Conservation (phyloP, 2,329 filamentous ascomycete species). For the Aspergillus jensenii region DNA sequence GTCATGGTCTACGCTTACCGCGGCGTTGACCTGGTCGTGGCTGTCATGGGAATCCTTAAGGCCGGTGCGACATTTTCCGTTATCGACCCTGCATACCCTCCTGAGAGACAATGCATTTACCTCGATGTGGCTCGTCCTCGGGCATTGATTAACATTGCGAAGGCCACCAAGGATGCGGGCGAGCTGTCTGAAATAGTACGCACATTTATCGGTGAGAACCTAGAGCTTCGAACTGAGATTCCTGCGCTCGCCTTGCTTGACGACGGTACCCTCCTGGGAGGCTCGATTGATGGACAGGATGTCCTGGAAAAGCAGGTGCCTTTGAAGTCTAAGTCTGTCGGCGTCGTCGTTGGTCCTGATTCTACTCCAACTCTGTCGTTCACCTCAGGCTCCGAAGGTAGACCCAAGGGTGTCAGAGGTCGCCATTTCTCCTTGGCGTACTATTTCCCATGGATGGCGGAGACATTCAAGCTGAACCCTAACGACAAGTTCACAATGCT, state of each 20-base stretch:
- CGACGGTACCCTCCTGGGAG: conserved; percentile 71
- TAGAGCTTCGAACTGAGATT: conserved; percentile 71
- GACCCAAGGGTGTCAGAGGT: conserved; percentile 83
- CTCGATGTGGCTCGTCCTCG: conserved; percentile 75
- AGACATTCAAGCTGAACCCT: conserved; percentile 72
- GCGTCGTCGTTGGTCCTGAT: conserved; percentile 82
- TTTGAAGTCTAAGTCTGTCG: conserved; percentile 59
- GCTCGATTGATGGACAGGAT: conserved; percentile 64
- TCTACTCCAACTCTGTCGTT: conserved; percentile 74
- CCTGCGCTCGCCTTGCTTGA: conserved; percentile 71
- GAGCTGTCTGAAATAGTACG: conserved; percentile 59
- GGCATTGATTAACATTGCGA: conserved; percentile 71
- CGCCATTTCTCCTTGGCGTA: conserved; percentile 81
- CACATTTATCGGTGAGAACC: conserved; percentile 69
- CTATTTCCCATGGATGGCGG: conserved; percentile 93
- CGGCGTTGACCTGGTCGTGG: conserved; percentile 72
- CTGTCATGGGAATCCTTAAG: conserved; percentile 73
- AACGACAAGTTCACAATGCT: conserved; percentile 79
- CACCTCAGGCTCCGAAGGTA: conserved; percentile 71
- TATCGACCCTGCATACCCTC: conserved; percentile 80
- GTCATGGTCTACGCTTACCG: conserved; percentile 91
- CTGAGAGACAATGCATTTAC: conserved; percentile 77
- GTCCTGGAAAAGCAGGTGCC: conserved; percentile 58
- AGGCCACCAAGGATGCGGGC: conserved; percentile 68
- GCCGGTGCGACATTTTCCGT: conserved; percentile 60